Evolutionary conservation across 164 flowering plant genomes (phyloP).

Genomic region (Amborella trichopoda): DNA sequence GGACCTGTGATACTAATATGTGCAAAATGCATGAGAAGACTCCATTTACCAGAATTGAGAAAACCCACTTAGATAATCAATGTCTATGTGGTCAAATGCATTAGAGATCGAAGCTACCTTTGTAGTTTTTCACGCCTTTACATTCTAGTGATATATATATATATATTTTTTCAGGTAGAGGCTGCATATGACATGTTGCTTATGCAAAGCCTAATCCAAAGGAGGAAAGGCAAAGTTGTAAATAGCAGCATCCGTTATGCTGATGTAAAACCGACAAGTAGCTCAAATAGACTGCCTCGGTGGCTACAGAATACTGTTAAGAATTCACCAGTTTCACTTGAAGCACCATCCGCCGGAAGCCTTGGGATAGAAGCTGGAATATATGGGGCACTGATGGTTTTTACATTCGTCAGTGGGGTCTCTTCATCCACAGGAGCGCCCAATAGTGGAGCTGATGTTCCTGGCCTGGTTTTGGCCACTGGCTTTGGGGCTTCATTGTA

Average conservation of each 20-base stretch:
- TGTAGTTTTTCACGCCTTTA: too few relatives aligned
- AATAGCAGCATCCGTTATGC: conserved; percentile 63
- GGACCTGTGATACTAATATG: too few relatives aligned
- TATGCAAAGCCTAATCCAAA: conserved; percentile 75
- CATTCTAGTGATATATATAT: too few relatives aligned
- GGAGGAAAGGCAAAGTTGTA: conserved; percentile 78
- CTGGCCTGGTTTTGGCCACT: conserved; percentile 77
- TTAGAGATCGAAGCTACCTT: too few relatives aligned
- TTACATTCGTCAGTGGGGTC: conserved; percentile 67
- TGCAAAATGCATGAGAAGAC: too few relatives aligned
- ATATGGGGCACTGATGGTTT: conserved; percentile 73
- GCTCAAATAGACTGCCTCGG: conserved; percentile 51
- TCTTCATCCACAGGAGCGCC: conserved; percentile 29
- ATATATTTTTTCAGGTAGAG: conserved; percentile 74
- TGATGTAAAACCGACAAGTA: conserved; percentile 59
- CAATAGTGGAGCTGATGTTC: conserved; percentile 72
- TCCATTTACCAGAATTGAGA: too few relatives aligned
- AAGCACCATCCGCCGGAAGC: conserved; percentile 46
- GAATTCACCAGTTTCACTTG: conserved; percentile 51
- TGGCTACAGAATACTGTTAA: conserved; percentile 61
- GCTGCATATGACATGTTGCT: conserved; percentile 97
- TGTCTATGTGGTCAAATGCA: too few relatives aligned
- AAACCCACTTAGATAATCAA: too few relatives aligned
- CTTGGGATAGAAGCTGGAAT: conserved; percentile 79
- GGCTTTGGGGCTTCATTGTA: conserved; percentile 89